Evolutionary conservation across 352 stramenopile species (phyloP).

Genomic region (Elongisporangium prolatum): DNA sequence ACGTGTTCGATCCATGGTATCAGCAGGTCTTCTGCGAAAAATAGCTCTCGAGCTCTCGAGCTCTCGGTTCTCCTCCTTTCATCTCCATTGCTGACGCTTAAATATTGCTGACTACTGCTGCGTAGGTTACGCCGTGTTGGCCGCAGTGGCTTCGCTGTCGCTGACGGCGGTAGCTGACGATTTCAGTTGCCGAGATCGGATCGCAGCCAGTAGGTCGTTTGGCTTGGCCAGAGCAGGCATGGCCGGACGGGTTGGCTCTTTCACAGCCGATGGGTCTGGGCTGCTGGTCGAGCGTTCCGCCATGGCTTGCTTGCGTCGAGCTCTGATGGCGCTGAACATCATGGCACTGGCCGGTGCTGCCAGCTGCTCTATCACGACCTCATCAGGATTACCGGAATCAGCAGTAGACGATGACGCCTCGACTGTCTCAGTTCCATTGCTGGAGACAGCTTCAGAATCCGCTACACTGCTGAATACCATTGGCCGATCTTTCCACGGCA

Average conservation of each 20-base stretch:
- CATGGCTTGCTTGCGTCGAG: constrained; percentile 24
- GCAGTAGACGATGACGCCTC: background rate
- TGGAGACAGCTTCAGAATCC: background rate
- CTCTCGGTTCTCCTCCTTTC: background rate
- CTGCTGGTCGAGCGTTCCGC: background rate
- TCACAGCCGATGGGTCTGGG: background rate
- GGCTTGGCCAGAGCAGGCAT: constrained; percentile 9
- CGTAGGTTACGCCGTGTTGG: background rate
- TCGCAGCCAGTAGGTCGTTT: constrained; percentile 57
- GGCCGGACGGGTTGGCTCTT: background rate
- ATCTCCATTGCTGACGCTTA: background rate
- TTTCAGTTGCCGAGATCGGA: constrained; percentile 38
- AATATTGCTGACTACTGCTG: background rate
- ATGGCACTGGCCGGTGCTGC: constrained; percentile 17
- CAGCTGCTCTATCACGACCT: background rate
- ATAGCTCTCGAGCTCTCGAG: no score
- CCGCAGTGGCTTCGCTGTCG: background rate
- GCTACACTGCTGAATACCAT: background rate
- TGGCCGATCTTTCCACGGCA: constrained; percentile 27
- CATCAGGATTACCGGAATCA: background rate
- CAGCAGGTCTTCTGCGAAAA: background rate
- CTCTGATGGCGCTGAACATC: constrained; percentile 46
- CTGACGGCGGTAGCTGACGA: background rate
- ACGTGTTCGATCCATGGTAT: background rate
- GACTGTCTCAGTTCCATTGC: background rate